phyloP scores from a whole-genome alignment of 768 basidiomycete species.

The Suillus placidus region DNA sequence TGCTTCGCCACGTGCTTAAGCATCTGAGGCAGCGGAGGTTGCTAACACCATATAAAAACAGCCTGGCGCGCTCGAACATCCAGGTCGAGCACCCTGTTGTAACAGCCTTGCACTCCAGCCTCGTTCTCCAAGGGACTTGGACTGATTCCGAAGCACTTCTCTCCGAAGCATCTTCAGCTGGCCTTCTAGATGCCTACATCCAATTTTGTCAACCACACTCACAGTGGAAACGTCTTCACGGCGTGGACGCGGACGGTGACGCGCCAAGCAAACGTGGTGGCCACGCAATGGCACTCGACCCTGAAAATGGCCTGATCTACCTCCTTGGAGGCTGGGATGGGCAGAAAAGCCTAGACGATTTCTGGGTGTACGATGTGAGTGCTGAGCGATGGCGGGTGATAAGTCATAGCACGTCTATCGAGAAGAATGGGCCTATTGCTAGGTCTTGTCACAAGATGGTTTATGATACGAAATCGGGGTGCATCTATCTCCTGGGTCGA shows the following conservation, averaged over 20 bases:
- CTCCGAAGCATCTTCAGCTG: slow-evolving; percentile 47
- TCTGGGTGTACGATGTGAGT: slow-evolving; percentile 71
- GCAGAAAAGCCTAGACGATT: slow-evolving; percentile 70
- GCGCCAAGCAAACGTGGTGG: slow-evolving; percentile 71
- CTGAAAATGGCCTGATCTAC: slow-evolving; percentile 62
- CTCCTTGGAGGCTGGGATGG: slow-evolving; percentile 84
- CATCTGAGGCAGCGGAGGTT: slow-evolving; percentile 78
- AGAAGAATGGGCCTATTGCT: slow-evolving; percentile 67
- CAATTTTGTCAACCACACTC: slow-evolving; percentile 58
- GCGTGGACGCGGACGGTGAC: slow-evolving; percentile 64
- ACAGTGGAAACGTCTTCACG: slow-evolving; percentile 61
- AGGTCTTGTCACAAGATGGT: slow-evolving; percentile 84
- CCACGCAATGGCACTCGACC: slow-evolving; percentile 82
- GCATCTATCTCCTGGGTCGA: slow-evolving; percentile 74
- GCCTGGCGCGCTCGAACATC: slow-evolving; percentile 56
- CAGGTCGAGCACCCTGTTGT: slow-evolving; percentile 72
- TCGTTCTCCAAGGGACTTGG: slow-evolving; percentile 74
- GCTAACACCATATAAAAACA: slow-evolving; percentile 61
- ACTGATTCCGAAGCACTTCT: slow-evolving; percentile 57
- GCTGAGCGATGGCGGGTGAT: slow-evolving; percentile 64
- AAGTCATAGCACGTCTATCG: slow-evolving; percentile 53
- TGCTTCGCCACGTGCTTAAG: slow-evolving; percentile 71
- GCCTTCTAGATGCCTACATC: slow-evolving; percentile 66
- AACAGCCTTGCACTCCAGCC: slow-evolving; percentile 59
- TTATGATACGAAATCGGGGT: slow-evolving; percentile 70